Base-by-base conservation (phyloP, 2,329 filamentous ascomycete genomes). In the Alternaria conjuncta region DNA sequence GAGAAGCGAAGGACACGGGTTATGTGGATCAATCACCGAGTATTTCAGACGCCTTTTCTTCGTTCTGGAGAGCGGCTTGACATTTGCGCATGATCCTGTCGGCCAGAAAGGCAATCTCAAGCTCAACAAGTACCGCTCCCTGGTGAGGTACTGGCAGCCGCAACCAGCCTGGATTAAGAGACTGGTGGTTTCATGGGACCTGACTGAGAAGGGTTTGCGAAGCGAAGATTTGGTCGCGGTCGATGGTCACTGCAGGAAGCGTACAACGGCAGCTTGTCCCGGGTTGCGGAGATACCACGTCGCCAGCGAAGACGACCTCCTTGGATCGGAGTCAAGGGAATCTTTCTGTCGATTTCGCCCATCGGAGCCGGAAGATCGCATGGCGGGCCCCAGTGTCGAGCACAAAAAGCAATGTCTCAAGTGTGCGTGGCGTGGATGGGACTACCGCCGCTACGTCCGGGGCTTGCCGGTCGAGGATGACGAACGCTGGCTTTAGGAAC, bases 371-470 rank as follows among this genome's bases (percentile, higher is more conserved):
- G 46, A 58, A 44, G n/a, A 53, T 43, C 23, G 32, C 4, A 41
- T 41, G 13, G 56, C 32, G 46, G 11, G 12, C 15, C 46, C 30
- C 15, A 36, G 15, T 23, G 18, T 30, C 18, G 23, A 56, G 44
- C 58, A 56, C 30, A 28, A 60, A 56, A 56, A 28, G 51, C 32
- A 46, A 56, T 60, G 44, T 44, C 45, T 60, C 58, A 60, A 43
- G 28, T 60, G 58, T 18, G 25, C 18, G 8, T 11, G 18, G 3
- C 15, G n/a, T 20, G 20, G 18, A 23, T 55, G 26, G 28, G 51
- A 60, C 8, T 56, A 60, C 44, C 50, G 44, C 10, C 51, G 50
- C 43, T 60, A 60, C 30, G 21, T 55, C 28, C 58, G 58, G 46
- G 58, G 58, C 4, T n/a, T 60, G 30, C 51, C 58, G 18, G 23